phyloP scores from a whole-genome alignment of 352 stramenopile species.

The Phytophthora constricta region DNA sequence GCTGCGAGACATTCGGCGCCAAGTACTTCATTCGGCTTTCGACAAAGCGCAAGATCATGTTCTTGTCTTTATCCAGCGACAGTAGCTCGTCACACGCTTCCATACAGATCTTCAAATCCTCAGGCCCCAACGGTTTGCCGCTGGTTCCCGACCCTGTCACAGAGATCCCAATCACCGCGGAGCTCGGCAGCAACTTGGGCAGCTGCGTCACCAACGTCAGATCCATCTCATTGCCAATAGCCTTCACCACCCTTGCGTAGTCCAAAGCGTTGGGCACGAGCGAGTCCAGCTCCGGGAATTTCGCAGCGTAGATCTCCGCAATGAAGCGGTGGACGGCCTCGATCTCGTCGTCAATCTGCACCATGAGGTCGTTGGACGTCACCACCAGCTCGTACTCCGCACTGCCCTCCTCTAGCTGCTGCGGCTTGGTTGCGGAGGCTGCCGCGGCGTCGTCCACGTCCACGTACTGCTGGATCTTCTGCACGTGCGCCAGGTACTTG shows the following conservation, averaged over 20 bases:
- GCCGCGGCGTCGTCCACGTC: constrained; percentile 36
- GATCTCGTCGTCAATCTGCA: constrained; percentile 95
- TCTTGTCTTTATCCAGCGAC: constrained; percentile 86
- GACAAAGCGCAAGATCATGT: constrained; percentile 91
- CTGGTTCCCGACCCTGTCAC: constrained; percentile 93
- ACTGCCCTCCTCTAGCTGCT: constrained; percentile 65
- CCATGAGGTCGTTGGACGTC: constrained; percentile 93
- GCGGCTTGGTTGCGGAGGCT: constrained; percentile 21
- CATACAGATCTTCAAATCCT: constrained; percentile 81
- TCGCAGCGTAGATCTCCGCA: constrained; percentile 90
- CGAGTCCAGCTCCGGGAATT: constrained; percentile 96
- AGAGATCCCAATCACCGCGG: constrained; percentile 95
- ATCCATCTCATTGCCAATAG: constrained; percentile 95
- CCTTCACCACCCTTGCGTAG: constrained; percentile 93
- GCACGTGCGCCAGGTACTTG: constrained; percentile 76
- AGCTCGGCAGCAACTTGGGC: constrained; percentile 90
- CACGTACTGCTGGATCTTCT: constrained; percentile 68
- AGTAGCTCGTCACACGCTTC: constrained; percentile 89
- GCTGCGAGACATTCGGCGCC: constrained; percentile 93
- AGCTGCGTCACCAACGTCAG: constrained; percentile 90
- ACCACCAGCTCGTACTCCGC: constrained; percentile 87
- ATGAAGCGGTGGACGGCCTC: constrained; percentile 91
- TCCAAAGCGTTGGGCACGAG: constrained; percentile 92
- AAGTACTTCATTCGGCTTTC: constrained; percentile 93
- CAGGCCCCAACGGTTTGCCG: constrained; percentile 74